Evolutionary conservation across 208 protist genomes (phyloP).

Genomic region (Leishmania amazonensis): DNA sequence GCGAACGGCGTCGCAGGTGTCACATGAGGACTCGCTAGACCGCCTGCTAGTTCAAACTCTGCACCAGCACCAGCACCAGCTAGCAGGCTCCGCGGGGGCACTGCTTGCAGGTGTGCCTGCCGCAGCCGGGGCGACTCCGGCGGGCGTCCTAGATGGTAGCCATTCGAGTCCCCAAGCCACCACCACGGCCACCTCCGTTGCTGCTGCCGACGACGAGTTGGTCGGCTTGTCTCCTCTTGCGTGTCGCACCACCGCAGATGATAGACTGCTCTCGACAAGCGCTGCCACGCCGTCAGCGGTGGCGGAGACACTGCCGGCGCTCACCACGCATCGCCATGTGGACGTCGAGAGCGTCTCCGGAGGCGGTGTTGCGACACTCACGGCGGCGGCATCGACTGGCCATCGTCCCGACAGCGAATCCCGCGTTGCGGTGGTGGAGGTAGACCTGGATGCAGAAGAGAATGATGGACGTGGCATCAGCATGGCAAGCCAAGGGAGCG

Average conservation of each 20-base stretch:
- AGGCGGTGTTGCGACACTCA: background rate
- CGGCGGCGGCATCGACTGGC: background rate
- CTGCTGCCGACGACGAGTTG: background rate
- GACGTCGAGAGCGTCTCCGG: background rate
- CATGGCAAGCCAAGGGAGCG: background rate
- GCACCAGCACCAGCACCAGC: background rate
- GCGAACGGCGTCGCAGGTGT: background rate
- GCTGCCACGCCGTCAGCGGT: background rate
- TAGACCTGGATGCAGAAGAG: constrained; percentile 18
- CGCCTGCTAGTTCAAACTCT: constrained; percentile 1
- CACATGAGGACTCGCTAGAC: constrained; percentile 3
- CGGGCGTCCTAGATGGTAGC: background rate
- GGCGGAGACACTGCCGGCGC: constrained; percentile 5
- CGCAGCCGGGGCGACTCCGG: background rate
- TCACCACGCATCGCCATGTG: constrained; percentile 2
- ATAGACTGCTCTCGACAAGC: constrained; percentile 3
- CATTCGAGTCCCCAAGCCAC: background rate
- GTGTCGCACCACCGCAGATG: background rate
- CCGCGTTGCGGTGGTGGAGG: constrained; percentile 17
- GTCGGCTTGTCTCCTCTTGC: constrained; percentile 14
- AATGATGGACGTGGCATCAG: background rate
- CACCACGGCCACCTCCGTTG: background rate
- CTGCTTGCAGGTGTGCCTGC: background rate
- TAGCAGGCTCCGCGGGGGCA: background rate
- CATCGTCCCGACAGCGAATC: background rate